A percentile compares a stretch with the other conserved stretches of the same genome.
phyloP scores from a whole-genome alignment of 306 rosid species.

The Amphicarpaea edgeworthii region DNA sequence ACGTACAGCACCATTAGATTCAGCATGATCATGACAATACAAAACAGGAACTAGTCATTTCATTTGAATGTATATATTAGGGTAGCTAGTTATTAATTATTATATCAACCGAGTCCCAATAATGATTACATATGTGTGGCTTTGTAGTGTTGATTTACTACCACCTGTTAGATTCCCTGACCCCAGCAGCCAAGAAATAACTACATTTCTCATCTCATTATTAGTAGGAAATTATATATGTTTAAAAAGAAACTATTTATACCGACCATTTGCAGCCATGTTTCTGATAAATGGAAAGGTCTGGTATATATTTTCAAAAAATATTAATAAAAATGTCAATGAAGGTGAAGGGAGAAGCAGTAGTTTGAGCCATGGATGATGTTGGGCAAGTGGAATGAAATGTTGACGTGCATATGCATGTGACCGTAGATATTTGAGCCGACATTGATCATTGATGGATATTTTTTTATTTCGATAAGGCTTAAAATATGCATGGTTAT shows the following conservation, averaged over 20 bases:
- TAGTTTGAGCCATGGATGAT: no score
- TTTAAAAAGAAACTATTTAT: no score
- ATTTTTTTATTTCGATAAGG: no score
- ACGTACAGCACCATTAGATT: background rate
- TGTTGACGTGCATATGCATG: no score
- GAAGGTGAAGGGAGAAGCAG: no score
- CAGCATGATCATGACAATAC: background rate
- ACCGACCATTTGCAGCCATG: constrained; percentile 32
- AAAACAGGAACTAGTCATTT: background rate
- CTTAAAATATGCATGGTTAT: no score
- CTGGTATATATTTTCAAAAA: background rate
- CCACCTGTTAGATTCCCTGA: constrained; percentile 35
- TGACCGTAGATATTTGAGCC: no score
- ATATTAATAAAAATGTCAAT: background rate
- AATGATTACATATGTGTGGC: constrained; percentile 14
- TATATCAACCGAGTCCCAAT: background rate
- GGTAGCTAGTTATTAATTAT: no score
- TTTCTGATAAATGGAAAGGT: background rate
- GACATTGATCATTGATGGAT: no score
- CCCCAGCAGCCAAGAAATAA: constrained; percentile 7
- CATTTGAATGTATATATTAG: background rate
- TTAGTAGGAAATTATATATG: no score
- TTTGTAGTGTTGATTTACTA: constrained; percentile 17
- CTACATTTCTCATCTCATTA: constrained; percentile 10
- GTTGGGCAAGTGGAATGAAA: no score